Base-by-base conservation (phyloP, 1,284 basidiomycete species). In the Trametes hirsuta region DNA sequence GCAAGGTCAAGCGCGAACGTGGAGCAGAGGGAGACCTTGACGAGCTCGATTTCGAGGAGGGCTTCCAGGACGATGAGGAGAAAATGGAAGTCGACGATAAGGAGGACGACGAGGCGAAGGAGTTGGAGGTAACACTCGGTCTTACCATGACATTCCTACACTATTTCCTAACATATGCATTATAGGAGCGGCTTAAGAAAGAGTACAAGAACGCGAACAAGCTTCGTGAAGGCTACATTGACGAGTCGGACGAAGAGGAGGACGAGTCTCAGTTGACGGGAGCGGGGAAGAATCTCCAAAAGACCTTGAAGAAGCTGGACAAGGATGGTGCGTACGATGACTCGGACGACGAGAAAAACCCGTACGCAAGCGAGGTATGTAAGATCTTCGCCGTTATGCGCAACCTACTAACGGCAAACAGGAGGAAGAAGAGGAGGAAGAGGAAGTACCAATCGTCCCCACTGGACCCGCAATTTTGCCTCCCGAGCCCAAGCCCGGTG, bases 61-160 rank as follows among this genome's bases (percentile, higher is more conserved):
- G 91, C 18, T 90, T 94, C 69, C 89, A 89, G 21, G 94, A 95
- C 67, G 93, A 95, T 65, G 93, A 95, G 53, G 93, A 95, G 71
- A 86, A 85, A 71, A 82, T 86, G 72, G 81, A 87, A 45, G 78
- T 82, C 21, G 88, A 91, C 58, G 86, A 86, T 34, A 78, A 79
- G 55, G 87, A 94, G 49, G 94, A 95, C 61, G 91, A 94, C 58
- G 91, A 94, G 70, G 83, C 87, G 40, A 94, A 91, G 71, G 92
- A 95, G 72, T 79, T 90, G n/a, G 92, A 94, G 81, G 93, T 90
- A n/a, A 18, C 18, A 18, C 18, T 18, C 18, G 18, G 18, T 18
- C 18, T 18, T 18, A 18, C 18, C 18, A 18, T 30, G 25, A 35
- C 22, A 36, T 42, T 49, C 47, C 24, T 10, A 22, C 35, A 21